phyloP scores from a whole-genome alignment of 2,329 filamentous ascomycete genomes.

The Aaosphaeria arxii region DNA sequence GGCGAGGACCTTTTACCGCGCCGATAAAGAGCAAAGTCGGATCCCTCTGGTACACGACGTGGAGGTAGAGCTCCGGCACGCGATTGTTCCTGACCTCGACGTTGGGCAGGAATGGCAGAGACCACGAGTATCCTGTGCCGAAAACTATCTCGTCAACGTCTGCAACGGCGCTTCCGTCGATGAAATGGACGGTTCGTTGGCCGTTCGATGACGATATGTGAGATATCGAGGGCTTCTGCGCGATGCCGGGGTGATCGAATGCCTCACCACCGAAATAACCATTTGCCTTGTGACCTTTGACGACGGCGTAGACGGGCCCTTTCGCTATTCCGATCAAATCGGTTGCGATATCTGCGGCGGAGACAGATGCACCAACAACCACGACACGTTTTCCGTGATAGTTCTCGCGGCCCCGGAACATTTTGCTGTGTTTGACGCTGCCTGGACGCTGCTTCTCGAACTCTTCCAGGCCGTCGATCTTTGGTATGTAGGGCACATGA shows the following conservation, averaged over 20 bases:
- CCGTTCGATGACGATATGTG: slow-evolving; percentile 34
- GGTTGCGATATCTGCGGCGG: slow-evolving; percentile 60
- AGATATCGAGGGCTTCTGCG: slow-evolving; percentile 48
- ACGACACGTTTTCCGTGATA: slow-evolving; percentile 55
- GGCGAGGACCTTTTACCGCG: slow-evolving; percentile 37
- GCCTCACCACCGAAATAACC: slow-evolving; percentile 59
- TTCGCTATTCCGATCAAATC: slow-evolving; percentile 49
- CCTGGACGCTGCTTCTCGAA: slow-evolving; percentile 48
- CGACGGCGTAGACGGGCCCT: slow-evolving; percentile 52
- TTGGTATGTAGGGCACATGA: slow-evolving; percentile 56
- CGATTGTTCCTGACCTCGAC: slow-evolving; percentile 55
- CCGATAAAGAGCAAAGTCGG: slow-evolving; percentile 58
- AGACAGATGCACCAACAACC: slow-evolving; percentile 63
- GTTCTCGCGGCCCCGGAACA: slow-evolving; percentile 47
- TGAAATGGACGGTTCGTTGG: slow-evolving; percentile 52
- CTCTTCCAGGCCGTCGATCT: slow-evolving; percentile 48
- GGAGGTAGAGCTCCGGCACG: slow-evolving; percentile 56
- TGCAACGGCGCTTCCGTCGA: slow-evolving; percentile 52
- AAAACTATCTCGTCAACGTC: slow-evolving; percentile 64
- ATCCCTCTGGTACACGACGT: slow-evolving; percentile 55
- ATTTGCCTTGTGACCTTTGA: slow-evolving; percentile 51
- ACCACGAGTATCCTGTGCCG: slow-evolving; percentile 66
- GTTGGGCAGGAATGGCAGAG: slow-evolving; percentile 52
- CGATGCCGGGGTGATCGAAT: slow-evolving; percentile 58
- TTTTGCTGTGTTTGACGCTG: slow-evolving; percentile 55